Base-by-base conservation (phyloP, 2,329 filamentous ascomycete species). In the Lachnellula subtilissima region DNA sequence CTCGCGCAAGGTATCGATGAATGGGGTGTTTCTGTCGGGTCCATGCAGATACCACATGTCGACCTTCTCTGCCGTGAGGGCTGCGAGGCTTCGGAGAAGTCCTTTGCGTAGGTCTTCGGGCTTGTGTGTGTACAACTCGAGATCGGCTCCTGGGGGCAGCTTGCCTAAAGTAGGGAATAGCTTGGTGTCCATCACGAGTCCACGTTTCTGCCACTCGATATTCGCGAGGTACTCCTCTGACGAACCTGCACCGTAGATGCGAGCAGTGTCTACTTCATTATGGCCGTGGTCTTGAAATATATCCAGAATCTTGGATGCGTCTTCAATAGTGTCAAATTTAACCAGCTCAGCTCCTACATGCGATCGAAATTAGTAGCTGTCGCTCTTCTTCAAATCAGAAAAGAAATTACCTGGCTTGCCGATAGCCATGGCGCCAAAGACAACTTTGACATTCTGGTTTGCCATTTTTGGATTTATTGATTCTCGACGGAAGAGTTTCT, bases 261-360 rank as follows among this genome's bases (percentile, higher is more conserved):
- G 78, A 0, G 87, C 86, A 0, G 85, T 89, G 67, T 90, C 87
- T 50, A 89, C 70, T 65, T 89, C 86, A 64, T 82, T 79, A 72
- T 88, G 85, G 17, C 86, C 85, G 64, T 82, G 77, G 23, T 76
- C 74, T 67, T 87, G 83, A 67, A 89, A 82, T 59, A 82, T 76
- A 67, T 87, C 82, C 42, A 89, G 76, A 52, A 80, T 80, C 58
- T 77, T 76, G 57, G 80, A 83, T 69, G 78, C 84, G 35, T 84
- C 81, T 49, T 82, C 45, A 6, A 70, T 49, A 3, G 62, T 57
- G 48, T 66, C 57, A 2, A 70, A 64, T 3, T 11, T 32, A 9
- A 32, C 68, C 65, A 3, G 64, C 56, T 61, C 37, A 15, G 14
- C 14, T 15, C 37, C 5, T 40, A n/a, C 17, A 15, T 40, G n/a